These are phyloP conservation scores for Paraconiothyrium sp. DNA, from an alignment of 2,329 filamentous ascomycete genomes.

Conservation along the genomic window DNA sequence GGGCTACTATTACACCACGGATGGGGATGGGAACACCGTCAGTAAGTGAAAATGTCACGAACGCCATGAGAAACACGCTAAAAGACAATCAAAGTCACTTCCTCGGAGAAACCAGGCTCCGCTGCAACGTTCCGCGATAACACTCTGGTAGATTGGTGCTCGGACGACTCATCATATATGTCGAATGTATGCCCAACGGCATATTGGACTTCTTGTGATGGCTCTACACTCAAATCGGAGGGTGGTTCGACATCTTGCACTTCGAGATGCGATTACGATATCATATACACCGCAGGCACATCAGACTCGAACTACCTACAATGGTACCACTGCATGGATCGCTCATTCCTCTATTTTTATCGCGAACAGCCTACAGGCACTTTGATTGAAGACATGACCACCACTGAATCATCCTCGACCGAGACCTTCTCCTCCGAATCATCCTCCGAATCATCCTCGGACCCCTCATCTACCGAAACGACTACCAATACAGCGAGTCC, in stretches of 20 bases:
- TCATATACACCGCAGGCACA: slow-evolving; percentile 9
- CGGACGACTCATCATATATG: neutral
- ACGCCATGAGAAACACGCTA: neutral
- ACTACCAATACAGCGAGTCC: neutral
- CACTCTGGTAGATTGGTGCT: slow-evolving; percentile 11
- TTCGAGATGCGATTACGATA: slow-evolving; percentile 14
- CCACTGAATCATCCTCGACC: neutral
- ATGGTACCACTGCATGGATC: slow-evolving; percentile 14
- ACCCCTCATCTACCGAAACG: slow-evolving; percentile 6
- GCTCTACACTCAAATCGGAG: neutral
- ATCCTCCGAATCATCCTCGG: neutral
- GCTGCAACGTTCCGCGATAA: slow-evolving; percentile 3
- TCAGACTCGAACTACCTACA: slow-evolving; percentile 1
- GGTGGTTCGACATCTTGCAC: neutral
- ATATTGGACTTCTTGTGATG: slow-evolving; percentile 10
- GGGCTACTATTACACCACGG: slow-evolving; percentile 2
- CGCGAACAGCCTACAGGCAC: slow-evolving; percentile 9
- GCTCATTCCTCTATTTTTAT: neutral
- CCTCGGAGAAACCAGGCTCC: neutral
- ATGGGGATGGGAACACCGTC: neutral
- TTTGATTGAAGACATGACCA: neutral
- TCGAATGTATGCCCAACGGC: neutral
- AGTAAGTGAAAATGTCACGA: neutral
- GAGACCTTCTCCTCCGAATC: slow-evolving; percentile 1
- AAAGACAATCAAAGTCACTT: neutral